phyloP scores from a whole-genome alignment of 306 rosid species.

The Lathyrus tuberosus region DNA sequence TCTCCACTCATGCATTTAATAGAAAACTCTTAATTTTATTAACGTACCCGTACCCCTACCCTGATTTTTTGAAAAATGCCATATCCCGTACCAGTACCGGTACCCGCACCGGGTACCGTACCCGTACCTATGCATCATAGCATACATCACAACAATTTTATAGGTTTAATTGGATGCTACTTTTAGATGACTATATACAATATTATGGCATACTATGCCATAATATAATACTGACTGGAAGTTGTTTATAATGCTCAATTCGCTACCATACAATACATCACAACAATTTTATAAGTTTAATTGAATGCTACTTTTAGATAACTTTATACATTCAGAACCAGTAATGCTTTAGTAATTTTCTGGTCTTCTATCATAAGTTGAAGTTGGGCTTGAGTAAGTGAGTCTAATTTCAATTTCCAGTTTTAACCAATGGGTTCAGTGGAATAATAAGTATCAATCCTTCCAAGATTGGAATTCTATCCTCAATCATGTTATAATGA shows the following conservation, averaged over 20 bases:
- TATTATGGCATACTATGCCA: background rate
- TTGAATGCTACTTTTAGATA: conserved; percentile 9
- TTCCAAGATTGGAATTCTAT: conserved; percentile 10
- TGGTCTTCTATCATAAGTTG: background rate
- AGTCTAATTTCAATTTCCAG: conserved; percentile 5
- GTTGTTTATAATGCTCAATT: conserved; percentile 25
- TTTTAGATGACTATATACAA: background rate
- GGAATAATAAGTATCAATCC: background rate
- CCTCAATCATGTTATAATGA: background rate
- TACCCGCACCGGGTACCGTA: too few species aligned
- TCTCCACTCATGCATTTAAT: too few species aligned
- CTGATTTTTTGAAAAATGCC: too few species aligned
- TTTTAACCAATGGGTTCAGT: conserved; percentile 11
- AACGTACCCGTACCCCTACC: too few species aligned
- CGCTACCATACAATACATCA: conserved; percentile 1
- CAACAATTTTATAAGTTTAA: conserved; percentile 3
- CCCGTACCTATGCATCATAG: too few species aligned
- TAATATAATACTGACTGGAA: background rate
- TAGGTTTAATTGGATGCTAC: conserved; percentile 18
- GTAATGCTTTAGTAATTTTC: conserved; percentile 7
- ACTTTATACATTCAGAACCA: conserved; percentile 18
- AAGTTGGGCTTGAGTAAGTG: background rate
- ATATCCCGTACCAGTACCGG: too few species aligned
- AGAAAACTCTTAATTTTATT: too few species aligned
- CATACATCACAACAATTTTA: conserved; percentile 7